These are phyloP conservation scores for Trametes sanguinea DNA, from an alignment of 768 basidiomycete species.

Conservation along the genomic window DNA sequence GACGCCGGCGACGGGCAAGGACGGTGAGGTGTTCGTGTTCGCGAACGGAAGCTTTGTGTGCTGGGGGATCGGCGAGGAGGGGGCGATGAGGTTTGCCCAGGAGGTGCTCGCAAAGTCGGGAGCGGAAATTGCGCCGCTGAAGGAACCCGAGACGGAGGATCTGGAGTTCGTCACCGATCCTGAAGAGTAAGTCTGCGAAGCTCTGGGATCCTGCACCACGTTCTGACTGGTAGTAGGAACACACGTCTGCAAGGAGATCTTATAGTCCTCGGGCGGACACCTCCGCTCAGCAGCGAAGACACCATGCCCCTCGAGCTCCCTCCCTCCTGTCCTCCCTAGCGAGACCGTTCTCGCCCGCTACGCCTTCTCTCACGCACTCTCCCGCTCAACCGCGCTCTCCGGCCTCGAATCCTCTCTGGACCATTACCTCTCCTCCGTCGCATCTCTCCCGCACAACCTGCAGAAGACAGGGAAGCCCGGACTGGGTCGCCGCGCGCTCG, in stretches of 20 bases:
- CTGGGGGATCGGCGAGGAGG: conserved; percentile 82
- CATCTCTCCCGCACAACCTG: conserved; percentile 73
- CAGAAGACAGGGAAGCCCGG: conserved; percentile 83
- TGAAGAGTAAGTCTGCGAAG: conserved; percentile 62
- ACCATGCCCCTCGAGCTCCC: conserved; percentile 47
- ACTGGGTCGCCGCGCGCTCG: conserved; percentile 76
- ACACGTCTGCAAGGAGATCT: conserved; percentile 91
- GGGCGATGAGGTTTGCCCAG: conserved; percentile 65
- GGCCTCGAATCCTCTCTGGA: conserved; percentile 86
- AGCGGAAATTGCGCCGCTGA: conserved; percentile 65
- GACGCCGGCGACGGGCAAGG: conserved; percentile 46
- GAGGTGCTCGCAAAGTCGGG: conserved; percentile 59
- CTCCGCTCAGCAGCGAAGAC: conserved; percentile 56
- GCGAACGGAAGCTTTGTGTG: conserved; percentile 86
- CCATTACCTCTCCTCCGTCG: conserved; percentile 80
- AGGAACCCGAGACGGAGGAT: conserved; percentile 81
- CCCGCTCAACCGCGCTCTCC: conserved; percentile 85
- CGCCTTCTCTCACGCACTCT: conserved; percentile 88
- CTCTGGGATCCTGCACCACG: background rate
- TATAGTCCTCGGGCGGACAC: conserved; percentile 79
- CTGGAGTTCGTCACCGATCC: conserved; percentile 93
- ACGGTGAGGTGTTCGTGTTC: conserved; percentile 89
- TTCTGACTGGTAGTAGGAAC: conserved; percentile 47
- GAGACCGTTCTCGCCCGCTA: conserved; percentile 85
- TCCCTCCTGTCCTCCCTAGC: conserved; percentile 56